Evolutionary conservation across 441 rosid genomes (phyloP).

Genomic region (Populus hybrid): DNA sequence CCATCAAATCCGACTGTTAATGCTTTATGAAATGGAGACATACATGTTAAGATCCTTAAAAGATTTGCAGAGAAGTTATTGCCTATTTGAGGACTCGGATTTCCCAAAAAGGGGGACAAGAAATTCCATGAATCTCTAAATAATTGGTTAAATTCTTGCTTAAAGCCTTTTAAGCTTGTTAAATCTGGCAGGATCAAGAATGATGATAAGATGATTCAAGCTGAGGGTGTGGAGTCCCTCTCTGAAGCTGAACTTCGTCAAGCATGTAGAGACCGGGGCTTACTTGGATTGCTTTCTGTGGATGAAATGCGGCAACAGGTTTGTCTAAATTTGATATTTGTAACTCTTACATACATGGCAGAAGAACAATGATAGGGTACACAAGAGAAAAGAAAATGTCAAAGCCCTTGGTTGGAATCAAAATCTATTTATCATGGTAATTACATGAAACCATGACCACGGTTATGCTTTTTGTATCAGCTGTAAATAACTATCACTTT

Average conservation of each 20-base stretch:
- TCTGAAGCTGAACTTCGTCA: slow-evolving; percentile 89
- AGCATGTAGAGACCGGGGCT: slow-evolving; percentile 93
- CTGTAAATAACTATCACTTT: background rate
- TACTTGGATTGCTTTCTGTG: slow-evolving; percentile 85
- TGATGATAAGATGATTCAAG: slow-evolving; percentile 91
- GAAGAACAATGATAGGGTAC: background rate
- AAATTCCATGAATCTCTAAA: slow-evolving; percentile 7
- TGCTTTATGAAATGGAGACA: background rate
- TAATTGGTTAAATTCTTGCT: slow-evolving; percentile 5
- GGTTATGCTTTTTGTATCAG: slow-evolving; percentile 1
- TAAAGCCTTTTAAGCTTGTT: slow-evolving; percentile 6
- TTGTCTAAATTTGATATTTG: background rate
- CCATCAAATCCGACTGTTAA: background rate
- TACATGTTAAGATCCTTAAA: background rate
- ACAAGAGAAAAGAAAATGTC: no score
- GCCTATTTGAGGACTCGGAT: background rate
- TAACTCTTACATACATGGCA: background rate
- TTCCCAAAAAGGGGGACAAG: background rate
- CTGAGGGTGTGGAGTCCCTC: slow-evolving; percentile 93
- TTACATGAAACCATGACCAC: background rate
- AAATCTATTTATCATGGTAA: slow-evolving; percentile 1
- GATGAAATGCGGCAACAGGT: slow-evolving; percentile 98
- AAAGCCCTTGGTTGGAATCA: background rate
- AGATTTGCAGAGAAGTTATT: background rate
- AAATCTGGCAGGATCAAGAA: slow-evolving; percentile 68